Conservation (phyloP, 768 basidiomycete genomes). For the Podaxis carcinomalis region DNA sequence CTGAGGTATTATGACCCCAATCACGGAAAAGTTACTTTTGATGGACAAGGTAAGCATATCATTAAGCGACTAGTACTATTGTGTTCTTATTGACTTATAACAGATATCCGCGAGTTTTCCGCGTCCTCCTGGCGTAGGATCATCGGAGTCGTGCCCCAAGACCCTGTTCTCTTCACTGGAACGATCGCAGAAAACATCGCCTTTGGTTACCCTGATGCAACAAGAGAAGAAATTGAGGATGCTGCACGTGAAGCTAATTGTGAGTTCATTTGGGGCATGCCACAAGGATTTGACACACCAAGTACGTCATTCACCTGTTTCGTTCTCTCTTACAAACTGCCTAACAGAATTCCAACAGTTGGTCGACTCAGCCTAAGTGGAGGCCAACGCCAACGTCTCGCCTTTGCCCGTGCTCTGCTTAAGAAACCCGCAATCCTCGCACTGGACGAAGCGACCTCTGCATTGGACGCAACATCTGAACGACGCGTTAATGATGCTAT, state of each 20-base stretch:
- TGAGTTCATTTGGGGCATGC: conserved; percentile 94
- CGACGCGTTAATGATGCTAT: conserved; percentile 88
- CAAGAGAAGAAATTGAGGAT: conserved; percentile 78
- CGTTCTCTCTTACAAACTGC: background rate
- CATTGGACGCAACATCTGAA: conserved; percentile 86
- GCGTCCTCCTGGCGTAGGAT: conserved; percentile 82
- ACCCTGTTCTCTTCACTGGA: conserved; percentile 86
- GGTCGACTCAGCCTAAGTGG: conserved; percentile 69
- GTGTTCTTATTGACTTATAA: background rate
- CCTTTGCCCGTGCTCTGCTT: conserved; percentile 82
- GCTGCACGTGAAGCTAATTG: conserved; percentile 92
- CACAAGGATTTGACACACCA: conserved; percentile 88
- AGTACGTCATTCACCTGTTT: conserved; percentile 45
- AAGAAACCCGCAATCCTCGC: conserved; percentile 87
- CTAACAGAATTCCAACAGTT: conserved; percentile 33
- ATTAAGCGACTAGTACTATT: background rate
- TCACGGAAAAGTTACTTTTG: conserved; percentile 77
- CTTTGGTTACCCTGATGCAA: conserved; percentile 73
- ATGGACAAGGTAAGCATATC: conserved; percentile 67
- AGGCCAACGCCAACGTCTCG: conserved; percentile 77
- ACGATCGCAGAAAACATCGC: conserved; percentile 95
- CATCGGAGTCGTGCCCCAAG: conserved; percentile 95
- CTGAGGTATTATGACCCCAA: conserved; percentile 88
- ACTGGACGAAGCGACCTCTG: conserved; percentile 86
- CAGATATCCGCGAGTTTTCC: conserved; percentile 86